Conservation (phyloP, 441 rosid genomes). For the Kokia cookei region DNA sequence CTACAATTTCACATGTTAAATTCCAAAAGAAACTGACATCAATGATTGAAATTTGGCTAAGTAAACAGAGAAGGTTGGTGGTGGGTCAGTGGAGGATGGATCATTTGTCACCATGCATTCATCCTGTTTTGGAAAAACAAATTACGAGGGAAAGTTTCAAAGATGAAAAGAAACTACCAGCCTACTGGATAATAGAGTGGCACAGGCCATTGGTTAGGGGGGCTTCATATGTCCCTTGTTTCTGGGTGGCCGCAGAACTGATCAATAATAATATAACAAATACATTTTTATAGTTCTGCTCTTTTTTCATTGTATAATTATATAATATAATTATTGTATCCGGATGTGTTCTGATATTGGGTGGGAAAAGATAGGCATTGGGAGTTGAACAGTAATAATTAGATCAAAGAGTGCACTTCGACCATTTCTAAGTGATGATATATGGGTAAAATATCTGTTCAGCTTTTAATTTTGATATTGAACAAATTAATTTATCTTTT, state of each 20-base stretch:
- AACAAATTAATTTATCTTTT: no score
- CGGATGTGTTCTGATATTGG: neutral
- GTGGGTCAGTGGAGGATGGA: neutral
- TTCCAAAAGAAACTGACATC: neutral
- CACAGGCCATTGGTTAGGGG: no score
- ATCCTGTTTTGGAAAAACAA: neutral
- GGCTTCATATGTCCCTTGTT: no score
- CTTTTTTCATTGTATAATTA: neutral
- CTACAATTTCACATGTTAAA: neutral
- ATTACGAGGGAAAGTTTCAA: neutral
- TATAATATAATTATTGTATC: neutral
- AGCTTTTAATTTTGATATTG: no score
- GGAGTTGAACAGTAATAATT: constrained; percentile 26
- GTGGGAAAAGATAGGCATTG: constrained; percentile 26
- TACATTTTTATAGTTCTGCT: no score
- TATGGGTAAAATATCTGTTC: neutral
- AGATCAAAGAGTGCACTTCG: neutral
- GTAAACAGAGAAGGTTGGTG: neutral
- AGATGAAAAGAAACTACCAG: neutral
- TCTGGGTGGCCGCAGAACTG: no score
- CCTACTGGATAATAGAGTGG: no score
- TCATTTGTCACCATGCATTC: neutral
- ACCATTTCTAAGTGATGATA: neutral
- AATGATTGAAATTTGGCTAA: neutral
- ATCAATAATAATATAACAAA: no score